Base-by-base conservation (phyloP, 2,329 filamentous ascomycete genomes). In the Fusarium coicis region DNA sequence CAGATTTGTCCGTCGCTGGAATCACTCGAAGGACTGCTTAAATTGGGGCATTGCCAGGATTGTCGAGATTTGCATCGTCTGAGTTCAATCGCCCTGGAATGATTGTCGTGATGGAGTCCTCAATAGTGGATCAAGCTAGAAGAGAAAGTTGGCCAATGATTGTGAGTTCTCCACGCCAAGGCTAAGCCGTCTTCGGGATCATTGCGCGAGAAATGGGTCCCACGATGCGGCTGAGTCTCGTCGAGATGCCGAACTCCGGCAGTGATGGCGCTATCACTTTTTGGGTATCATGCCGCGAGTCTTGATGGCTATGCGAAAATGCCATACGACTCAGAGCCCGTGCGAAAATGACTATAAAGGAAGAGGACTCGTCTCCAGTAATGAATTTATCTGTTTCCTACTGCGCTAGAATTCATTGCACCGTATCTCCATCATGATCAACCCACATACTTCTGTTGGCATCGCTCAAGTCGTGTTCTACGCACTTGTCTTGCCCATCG, bases 191-290 rank as follows among this genome's bases (percentile, higher is more conserved):
- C 2, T 32, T 30, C 1, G 56, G 56, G 19, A 59, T 59, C 43
- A 59, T 52, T 52, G 56, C 14, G 56, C 56, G 56, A 59, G 56
- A 59, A 59, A 36, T 15, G 56, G 56, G 56, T 4, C 50, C 23
- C 43, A 23, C 10, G 34, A 59, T 32, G 56, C 43, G 34, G 56
- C 56, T 59, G 56, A 39, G 56, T 28, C 52, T 28, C n/a, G 0
- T n/a, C 16, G 8, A 37, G 46, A 23, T 59, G 56, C 56, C 56
- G 56, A 59, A 3, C 2, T 7, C 43, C 56, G 43, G 26, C 11
- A 36, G 12, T 2, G 0, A 39, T 2, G 5, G 21, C 32, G 34
- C 56, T 52, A 59, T 40, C 56, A 39, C 56, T 4, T 4, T 59
- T 59, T 59, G 15, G 2, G 56, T 23, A 59, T 59, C 34, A 59